Evolutionary conservation across 768 basidiomycete species (phyloP).

Genomic region (Termitomyces sp.): DNA sequence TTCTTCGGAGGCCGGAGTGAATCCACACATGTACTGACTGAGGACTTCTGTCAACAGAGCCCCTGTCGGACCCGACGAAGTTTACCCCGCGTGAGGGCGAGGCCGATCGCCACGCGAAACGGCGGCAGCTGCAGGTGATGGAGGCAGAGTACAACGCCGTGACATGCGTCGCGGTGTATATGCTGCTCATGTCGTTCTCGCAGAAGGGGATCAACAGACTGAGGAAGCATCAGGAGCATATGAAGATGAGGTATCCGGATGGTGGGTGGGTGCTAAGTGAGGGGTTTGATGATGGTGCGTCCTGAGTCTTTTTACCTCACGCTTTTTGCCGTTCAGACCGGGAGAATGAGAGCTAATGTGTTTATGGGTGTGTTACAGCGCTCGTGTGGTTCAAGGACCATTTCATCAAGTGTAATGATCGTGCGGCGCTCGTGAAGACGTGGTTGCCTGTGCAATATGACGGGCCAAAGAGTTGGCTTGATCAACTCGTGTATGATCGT

Average conservation of each 20-base stretch:
- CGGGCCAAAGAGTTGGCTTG: constrained; percentile 79
- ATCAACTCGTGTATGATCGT: constrained; percentile 90
- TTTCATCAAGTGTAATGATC: constrained; percentile 92
- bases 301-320: not conserved
- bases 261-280: constrained; percentile 73
- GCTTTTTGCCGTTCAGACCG: not conserved
- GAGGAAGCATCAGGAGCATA: constrained; percentile 70
- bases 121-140: constrained; percentile 67
- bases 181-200: constrained; percentile 88
- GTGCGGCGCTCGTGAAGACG: constrained; percentile 82
- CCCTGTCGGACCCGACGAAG: constrained; percentile 74
- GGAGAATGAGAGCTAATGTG: not conserved
- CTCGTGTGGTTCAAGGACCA: constrained; percentile 89
- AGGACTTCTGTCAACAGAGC: constrained; percentile 40
- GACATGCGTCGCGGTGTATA: constrained; percentile 83
- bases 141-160: constrained; percentile 82
- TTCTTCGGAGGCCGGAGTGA: too few species aligned
- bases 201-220: constrained; percentile 89
- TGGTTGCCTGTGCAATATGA: constrained; percentile 83
- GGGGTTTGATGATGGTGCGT: constrained; percentile 71
- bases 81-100: constrained; percentile 70
- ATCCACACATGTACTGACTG: too few species aligned
- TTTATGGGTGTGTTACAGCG: constrained; percentile 38
- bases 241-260: constrained; percentile 76
- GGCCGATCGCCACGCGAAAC: constrained; percentile 60